Evolutionary conservation across 768 basidiomycete species (phyloP).

Genomic region (Gymnopilus dilepis): DNA sequence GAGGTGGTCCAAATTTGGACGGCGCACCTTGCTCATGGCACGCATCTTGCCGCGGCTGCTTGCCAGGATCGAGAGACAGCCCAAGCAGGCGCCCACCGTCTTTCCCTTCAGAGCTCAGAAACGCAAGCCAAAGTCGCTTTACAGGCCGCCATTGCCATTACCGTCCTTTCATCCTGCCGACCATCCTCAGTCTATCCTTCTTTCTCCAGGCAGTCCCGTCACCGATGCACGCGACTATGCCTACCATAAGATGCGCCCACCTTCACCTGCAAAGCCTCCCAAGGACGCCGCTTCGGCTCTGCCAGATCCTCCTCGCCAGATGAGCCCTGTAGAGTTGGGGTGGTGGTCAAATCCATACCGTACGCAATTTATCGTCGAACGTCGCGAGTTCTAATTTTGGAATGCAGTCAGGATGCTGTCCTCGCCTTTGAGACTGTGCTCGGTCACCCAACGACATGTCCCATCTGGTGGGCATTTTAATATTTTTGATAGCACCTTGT

Average conservation of each 20-base stretch:
- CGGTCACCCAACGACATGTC: conserved; percentile 51
- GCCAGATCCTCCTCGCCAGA: conserved; percentile 52
- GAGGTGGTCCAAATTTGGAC: not conserved
- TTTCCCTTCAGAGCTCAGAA: conserved; percentile 31
- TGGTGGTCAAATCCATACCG: conserved; percentile 84
- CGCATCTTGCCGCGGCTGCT: conserved; percentile 74
- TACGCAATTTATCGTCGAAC: conserved; percentile 39
- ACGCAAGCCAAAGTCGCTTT: conserved; percentile 34
- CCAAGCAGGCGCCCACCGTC: conserved; percentile 23
- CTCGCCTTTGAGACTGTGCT: conserved; percentile 64
- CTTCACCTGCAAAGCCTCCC: conserved; percentile 43
- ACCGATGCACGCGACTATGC: conserved; percentile 51
- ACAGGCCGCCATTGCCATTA: conserved; percentile 37
- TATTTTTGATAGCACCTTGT: not conserved
- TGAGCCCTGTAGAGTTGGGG: conserved; percentile 63
- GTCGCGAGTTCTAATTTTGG: not conserved
- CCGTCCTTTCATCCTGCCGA: conserved; percentile 52
- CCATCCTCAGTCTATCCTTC: conserved; percentile 63
- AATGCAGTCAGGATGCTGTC: conserved; percentile 72
- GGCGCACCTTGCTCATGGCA: conserved; percentile 50
- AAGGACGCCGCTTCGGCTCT: conserved; percentile 24
- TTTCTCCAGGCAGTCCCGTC: conserved; percentile 58
- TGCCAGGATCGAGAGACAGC: conserved; percentile 39
- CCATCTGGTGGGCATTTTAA: conserved; percentile 56
- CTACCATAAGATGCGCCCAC: conserved; percentile 63